A percentile compares a stretch with the other conserved stretches of the same genome.
Conservation (phyloP, 345 rosid species). For the thale cress (Arabidopsis thaliana) region DNA sequence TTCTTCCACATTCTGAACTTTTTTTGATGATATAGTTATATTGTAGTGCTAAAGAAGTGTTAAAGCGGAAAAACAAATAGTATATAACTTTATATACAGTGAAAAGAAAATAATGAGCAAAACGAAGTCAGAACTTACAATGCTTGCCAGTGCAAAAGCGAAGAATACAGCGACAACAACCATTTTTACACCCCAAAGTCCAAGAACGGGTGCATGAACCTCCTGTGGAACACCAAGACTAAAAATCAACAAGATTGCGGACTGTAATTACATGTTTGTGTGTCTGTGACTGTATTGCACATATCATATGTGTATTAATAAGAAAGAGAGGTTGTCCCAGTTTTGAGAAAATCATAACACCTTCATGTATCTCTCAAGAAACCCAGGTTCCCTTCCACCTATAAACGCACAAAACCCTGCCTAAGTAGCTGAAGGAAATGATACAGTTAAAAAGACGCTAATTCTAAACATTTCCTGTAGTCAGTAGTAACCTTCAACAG, state of each 20-base stretch:
- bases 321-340: conserved; percentile 24
- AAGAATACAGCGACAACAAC: conserved; percentile 69
- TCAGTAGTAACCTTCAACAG: conserved; percentile 72
- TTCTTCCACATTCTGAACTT: neutral
- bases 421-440: conserved; percentile 21
- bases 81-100: neutral
- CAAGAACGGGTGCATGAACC: conserved; percentile 87
- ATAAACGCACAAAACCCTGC: conserved; percentile 50
- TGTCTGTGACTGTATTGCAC: conserved; percentile 11
- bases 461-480: neutral
- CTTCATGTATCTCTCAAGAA: conserved; percentile 92
- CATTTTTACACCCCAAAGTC: conserved; percentile 83
- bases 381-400: conserved; percentile 70
- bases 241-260: conserved; percentile 33
- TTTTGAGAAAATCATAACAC: conserved; percentile 46
- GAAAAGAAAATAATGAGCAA: conserved; percentile 19
- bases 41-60: conserved; percentile 20
- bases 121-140: conserved; percentile 61
- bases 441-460: conserved; percentile 5
- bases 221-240: conserved; percentile 54
- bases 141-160: conserved; percentile 78
- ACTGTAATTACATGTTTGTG: conserved; percentile 19
- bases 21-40: conserved; percentile 1
- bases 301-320: conserved; percentile 23
- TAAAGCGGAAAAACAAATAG: neutral